Conservation (phyloP, 2,329 filamentous ascomycete species). For the Ceratocystis colombiana region DNA sequence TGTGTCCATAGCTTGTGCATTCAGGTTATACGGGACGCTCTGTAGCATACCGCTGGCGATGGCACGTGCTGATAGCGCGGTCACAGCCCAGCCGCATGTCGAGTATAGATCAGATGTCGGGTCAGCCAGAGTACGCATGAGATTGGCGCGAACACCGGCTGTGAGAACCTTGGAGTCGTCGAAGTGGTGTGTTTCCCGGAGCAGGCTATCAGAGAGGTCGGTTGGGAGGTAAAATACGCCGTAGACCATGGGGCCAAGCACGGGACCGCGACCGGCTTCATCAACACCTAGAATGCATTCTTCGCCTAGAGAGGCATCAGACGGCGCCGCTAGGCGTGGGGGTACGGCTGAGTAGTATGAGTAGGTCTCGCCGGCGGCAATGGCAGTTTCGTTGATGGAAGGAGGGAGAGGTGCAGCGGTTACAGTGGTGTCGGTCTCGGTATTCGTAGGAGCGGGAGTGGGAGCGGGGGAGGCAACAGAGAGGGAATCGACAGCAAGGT, state of each 20-base stretch:
- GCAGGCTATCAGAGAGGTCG: slow-evolving; percentile 57
- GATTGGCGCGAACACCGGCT: slow-evolving; percentile 60
- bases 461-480: not conserved
- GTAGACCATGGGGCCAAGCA: slow-evolving; percentile 74
- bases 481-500: slow-evolving; percentile 25
- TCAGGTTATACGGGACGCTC: slow-evolving; percentile 70
- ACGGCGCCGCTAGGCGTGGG: slow-evolving; percentile 42
- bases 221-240: slow-evolving; percentile 66
- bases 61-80: slow-evolving; percentile 70
- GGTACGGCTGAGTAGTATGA: slow-evolving; percentile 62
- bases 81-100: slow-evolving; percentile 71
- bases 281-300: slow-evolving; percentile 80
- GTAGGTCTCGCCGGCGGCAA: slow-evolving; percentile 59
- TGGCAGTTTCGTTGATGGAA: slow-evolving; percentile 48
- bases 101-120: slow-evolving; percentile 40
- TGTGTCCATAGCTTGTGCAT: slow-evolving; percentile 89
- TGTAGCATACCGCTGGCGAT: slow-evolving; percentile 71
- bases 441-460: not conserved
- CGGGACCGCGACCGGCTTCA: slow-evolving; percentile 85
- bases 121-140: slow-evolving; percentile 63
- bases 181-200: slow-evolving; percentile 72
- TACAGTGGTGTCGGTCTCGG: slow-evolving; percentile 20
- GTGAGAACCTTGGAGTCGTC: slow-evolving; percentile 93
- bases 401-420: slow-evolving; percentile 52
- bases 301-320: slow-evolving; percentile 29